phyloP scores from a whole-genome alignment of 202 grass and related monocot species.

The Setaria viridis region DNA sequence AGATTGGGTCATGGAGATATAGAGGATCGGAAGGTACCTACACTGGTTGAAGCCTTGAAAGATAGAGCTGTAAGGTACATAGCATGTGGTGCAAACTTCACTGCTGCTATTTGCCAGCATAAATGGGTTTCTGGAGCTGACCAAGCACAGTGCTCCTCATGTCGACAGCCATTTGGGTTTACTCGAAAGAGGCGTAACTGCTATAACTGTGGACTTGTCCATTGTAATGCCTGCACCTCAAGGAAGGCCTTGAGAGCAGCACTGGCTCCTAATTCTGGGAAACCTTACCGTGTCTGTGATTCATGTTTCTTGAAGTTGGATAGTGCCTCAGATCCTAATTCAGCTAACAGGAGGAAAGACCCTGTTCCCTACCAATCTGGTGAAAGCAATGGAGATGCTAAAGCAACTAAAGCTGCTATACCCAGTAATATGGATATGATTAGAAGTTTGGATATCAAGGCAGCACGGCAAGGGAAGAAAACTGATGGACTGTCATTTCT shows the following conservation, averaged over 20 bases:
- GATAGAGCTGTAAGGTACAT: slow-evolving; percentile 82
- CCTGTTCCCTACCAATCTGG: slow-evolving; percentile 41
- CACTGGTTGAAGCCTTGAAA: slow-evolving; percentile 76
- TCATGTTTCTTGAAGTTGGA: slow-evolving; percentile 86
- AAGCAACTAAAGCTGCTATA: slow-evolving; percentile 40
- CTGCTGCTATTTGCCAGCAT: slow-evolving; percentile 80
- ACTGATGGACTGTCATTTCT: slow-evolving; percentile 71
- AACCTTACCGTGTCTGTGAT: slow-evolving; percentile 95
- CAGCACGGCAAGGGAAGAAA: slow-evolving; percentile 57
- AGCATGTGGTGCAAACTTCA: slow-evolving; percentile 92
- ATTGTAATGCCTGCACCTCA: slow-evolving; percentile 81
- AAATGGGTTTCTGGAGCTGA: slow-evolving; percentile 83
- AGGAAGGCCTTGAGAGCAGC: slow-evolving; percentile 81
- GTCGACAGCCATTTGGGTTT: slow-evolving; percentile 87
- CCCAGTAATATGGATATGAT: slow-evolving; percentile 86
- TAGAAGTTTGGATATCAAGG: slow-evolving; percentile 59
- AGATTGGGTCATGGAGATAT: slow-evolving; percentile 95
- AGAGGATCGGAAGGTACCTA: slow-evolving; percentile 87
- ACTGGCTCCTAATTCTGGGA: slow-evolving; percentile 78
- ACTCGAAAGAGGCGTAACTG: slow-evolving; percentile 92
- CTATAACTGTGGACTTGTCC: slow-evolving; percentile 88
- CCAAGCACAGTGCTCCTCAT: slow-evolving; percentile 80
- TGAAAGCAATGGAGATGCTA: slow-evolving; percentile 64
- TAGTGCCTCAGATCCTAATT: slow-evolving; percentile 58
- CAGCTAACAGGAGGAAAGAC: slow-evolving; percentile 61